Base-by-base conservation (phyloP, 352 stramenopile species). In the Phytopythium vexans region DNA sequence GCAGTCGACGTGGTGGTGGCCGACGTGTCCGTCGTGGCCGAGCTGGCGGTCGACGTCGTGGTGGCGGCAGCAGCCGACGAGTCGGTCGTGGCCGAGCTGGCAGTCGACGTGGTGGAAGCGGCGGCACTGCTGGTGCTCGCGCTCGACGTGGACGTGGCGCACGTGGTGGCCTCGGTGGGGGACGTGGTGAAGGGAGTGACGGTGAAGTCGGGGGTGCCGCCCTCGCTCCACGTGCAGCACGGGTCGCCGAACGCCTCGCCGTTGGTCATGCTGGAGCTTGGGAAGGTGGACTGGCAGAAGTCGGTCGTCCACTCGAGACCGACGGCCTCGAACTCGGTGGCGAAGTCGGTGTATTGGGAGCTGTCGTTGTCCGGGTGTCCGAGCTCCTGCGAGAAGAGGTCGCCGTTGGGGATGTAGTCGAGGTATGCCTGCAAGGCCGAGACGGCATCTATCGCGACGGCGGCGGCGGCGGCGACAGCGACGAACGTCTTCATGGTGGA, bases 321-420 rank as follows among this genome's bases (percentile, higher is more conserved):
- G 8, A 35, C 59, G 6, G 62, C 60, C 27, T 33, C 44, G 48
- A 77, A 80, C 49, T 62, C 60, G n/a, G 49, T 66, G 37, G 47
- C 70, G 41, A 80, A 77, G 27, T 72, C 50, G 12, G 70, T 77
- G 50, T 68, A 65, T 40, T 70, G 9, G 0, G 62, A 63, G 40
- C 44, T 65, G 58, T 74, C 66, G 1, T 53, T 54, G 27, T 36
- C 49, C 1, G 62, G 52, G 60, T 82, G 69, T 12, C 68, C 68
- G 16, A 82, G 58, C 4, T 56, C 56, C 61, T 77, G 68, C n/a
- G 48, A 15, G 56, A 82, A 74, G 34, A 16, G 39, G 12, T 51
- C 56, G 45, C 72, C 72, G 63, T 82, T 82, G 32, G 72, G 72
- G 44, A 82, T 58, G 14, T 74, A 52, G 21, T 62, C 11, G 6